Evolutionary conservation across 257 asterid species (phyloP), one percentile per base, ranked within the genome.

Genomic region (Penstemon eatonii): DNA sequence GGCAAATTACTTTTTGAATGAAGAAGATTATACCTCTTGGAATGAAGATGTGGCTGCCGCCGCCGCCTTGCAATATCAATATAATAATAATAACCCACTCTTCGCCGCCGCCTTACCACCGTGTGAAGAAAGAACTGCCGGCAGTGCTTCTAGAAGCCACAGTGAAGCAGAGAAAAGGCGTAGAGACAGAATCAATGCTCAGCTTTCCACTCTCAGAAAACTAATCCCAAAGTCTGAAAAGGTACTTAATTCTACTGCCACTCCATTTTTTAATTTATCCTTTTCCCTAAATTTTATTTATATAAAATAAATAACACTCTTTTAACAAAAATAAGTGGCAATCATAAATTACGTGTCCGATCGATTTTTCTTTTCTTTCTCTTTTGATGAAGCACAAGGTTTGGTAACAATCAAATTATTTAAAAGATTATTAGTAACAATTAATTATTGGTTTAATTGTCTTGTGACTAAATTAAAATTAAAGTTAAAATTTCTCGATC

Each of bases 141-240:
- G 55, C 33, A 42, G 51, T 33, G 76, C 75, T 72, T 82, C 87
- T 46, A 79, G 88, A 78, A 89, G 87, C 78, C 97, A 89, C 59
- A 87, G 94, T 56, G 91, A 91, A 73, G 95, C 97, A 0, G 97
- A 91, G 84, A 91, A 89, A 75, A 76, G 96, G 79, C 89, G 97
- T 25, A 68, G 97, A 39, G 96, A 85, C 73, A 78, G 96, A 75
- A 91, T 91, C 19, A 91, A 91, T 67, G 83, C 95, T 0, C 96
- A 89, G 79, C 93, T 91, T 55, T 76, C 96, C 11, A 84, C 84
- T 61, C 88, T 91, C 4, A 77, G 97, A 66, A 84, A 84, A 65
- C 81, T 89, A 11, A 91, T 91, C 75, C 97, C 97, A 7, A 87
- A 63, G 74, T 91, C 95, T 18, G 96, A 87, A 64, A 91, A 87